Conservation (phyloP, 2,329 filamentous ascomycete species). For the Mycocentrospora acerina region DNA sequence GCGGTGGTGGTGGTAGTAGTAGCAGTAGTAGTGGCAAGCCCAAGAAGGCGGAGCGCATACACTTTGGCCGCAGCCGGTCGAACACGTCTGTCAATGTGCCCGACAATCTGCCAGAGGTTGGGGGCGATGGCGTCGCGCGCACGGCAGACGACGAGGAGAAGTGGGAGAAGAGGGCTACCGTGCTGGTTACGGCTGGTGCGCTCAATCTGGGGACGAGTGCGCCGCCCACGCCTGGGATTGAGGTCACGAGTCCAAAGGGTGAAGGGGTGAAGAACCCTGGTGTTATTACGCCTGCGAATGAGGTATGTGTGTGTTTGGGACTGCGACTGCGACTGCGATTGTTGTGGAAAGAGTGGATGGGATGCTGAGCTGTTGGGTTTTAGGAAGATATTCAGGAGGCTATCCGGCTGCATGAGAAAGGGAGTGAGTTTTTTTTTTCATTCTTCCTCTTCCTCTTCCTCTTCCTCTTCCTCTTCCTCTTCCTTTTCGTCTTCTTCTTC, state of each 20-base stretch:
- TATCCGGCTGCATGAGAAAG: slow-evolving; percentile 88
- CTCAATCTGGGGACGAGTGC: slow-evolving; percentile 39
- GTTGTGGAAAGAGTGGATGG: not conserved
- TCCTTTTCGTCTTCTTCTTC: too few species aligned
- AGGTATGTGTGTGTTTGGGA: slow-evolving; percentile 34
- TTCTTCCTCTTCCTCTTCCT: too few species aligned
- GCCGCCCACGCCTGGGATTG: slow-evolving; percentile 30
- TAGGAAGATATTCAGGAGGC: slow-evolving; percentile 81
- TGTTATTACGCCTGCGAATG: slow-evolving; percentile 42
- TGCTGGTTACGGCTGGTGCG: slow-evolving; percentile 68
- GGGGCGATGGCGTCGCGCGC: slow-evolving; percentile 46
- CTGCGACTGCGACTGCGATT: slow-evolving; percentile 2
- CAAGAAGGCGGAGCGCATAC: slow-evolving; percentile 69
- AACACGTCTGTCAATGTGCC: slow-evolving; percentile 74
- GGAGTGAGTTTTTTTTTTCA: slow-evolving; percentile 53
- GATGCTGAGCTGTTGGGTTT: slow-evolving; percentile 13
- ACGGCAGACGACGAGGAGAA: slow-evolving; percentile 57
- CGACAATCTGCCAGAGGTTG: slow-evolving; percentile 74
- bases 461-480: too few species aligned
- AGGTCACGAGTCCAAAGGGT: slow-evolving; percentile 19
- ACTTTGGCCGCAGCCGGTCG: slow-evolving; percentile 58
- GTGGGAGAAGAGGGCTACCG: slow-evolving; percentile 94
- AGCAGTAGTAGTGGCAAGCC: slow-evolving; percentile 34
- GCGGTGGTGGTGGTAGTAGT: slow-evolving; percentile 3
- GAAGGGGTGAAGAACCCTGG: slow-evolving; percentile 31